A percentile compares a stretch with the other conserved stretches of the same genome.
Evolutionary conservation across 192 early-diverging fungal genomes (phyloP).

Genomic region (Powellomyces hirtus): DNA sequence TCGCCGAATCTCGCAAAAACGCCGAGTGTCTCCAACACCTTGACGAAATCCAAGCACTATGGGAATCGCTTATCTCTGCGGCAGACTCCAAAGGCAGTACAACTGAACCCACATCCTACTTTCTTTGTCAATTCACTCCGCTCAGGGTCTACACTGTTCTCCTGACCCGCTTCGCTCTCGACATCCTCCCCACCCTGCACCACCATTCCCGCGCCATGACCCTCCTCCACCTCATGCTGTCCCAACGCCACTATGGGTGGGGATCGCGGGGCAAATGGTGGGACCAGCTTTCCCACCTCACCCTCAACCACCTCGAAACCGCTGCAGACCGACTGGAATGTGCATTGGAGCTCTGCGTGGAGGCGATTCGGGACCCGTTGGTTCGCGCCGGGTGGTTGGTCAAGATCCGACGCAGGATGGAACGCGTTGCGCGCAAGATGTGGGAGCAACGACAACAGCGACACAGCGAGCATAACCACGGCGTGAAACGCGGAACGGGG

Average conservation of each 20-base stretch:
- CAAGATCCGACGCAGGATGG: constrained; percentile 16
- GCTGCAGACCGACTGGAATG: constrained; percentile 4
- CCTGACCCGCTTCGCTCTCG: constrained; percentile 10
- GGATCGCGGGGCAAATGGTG: constrained; percentile 31
- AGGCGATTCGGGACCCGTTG: constrained; percentile 17
- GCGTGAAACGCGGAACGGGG: not conserved
- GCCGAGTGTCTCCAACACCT: not conserved
- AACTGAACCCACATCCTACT: constrained; percentile 6
- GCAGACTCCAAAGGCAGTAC: not conserved
- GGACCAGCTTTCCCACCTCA: constrained; percentile 26
- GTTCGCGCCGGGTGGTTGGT: constrained; percentile 14
- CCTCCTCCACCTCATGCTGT: constrained; percentile 11
- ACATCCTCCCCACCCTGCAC: constrained; percentile 15
- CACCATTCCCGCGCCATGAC: constrained; percentile 1
- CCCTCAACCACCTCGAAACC: constrained; percentile 5
- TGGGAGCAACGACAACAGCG: not conserved
- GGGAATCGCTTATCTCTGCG: not conserved
- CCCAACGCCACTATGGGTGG: constrained; percentile 6
- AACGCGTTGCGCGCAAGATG: constrained; percentile 5
- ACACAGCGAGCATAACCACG: not conserved
- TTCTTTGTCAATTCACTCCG: constrained; percentile 17
- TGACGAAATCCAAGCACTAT: constrained; percentile 3
- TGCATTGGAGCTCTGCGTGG: constrained; percentile 15
- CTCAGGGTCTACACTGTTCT: constrained; percentile 13
- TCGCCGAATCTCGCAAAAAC: not conserved